These are phyloP conservation scores for Raphanus raphanistrum DNA, from an alignment of 345 rosid species.

Conservation along the genomic window DNA sequence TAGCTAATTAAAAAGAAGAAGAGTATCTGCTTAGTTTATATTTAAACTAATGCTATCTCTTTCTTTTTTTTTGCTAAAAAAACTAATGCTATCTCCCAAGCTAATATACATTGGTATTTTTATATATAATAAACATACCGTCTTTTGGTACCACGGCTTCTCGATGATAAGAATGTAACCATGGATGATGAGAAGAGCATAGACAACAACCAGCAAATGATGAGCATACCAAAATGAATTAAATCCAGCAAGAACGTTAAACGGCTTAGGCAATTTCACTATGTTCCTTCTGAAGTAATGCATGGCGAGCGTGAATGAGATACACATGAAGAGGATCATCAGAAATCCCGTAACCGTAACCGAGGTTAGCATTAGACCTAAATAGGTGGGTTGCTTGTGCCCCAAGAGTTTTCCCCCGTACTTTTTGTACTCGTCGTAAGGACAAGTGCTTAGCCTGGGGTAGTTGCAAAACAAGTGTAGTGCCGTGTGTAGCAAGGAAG, in stretches of 20 bases:
- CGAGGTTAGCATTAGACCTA: conserved; percentile 43
- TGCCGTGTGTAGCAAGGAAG: conserved; percentile 44
- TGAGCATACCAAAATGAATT: conserved; percentile 96
- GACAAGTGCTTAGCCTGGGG: conserved; percentile 49
- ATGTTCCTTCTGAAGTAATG: conserved; percentile 65
- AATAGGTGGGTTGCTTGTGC: conserved; percentile 62
- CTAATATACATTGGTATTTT: neutral
- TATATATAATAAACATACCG: conserved; percentile 32
- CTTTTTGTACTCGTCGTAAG: conserved; percentile 38
- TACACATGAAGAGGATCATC: conserved; percentile 55
- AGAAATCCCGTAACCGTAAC: conserved; percentile 66
- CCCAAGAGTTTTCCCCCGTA: conserved; percentile 45
- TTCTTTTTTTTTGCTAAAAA: too few relatives aligned
- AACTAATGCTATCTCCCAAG: neutral
- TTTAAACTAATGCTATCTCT: neutral
- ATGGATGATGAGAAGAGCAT: conserved; percentile 62
- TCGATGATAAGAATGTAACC: conserved; percentile 69
- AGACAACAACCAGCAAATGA: conserved; percentile 69
- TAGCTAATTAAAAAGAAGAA: neutral
- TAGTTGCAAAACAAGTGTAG: conserved; percentile 66
- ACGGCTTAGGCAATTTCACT: conserved; percentile 60
- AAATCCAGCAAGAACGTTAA: conserved; percentile 74
- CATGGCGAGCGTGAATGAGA: conserved; percentile 64
- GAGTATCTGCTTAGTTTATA: neutral
- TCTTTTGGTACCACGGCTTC: conserved; percentile 66